Evolutionary conservation across 805 yeast genomes (phyloP).

Genomic region (Isabelozyma gotoi): DNA sequence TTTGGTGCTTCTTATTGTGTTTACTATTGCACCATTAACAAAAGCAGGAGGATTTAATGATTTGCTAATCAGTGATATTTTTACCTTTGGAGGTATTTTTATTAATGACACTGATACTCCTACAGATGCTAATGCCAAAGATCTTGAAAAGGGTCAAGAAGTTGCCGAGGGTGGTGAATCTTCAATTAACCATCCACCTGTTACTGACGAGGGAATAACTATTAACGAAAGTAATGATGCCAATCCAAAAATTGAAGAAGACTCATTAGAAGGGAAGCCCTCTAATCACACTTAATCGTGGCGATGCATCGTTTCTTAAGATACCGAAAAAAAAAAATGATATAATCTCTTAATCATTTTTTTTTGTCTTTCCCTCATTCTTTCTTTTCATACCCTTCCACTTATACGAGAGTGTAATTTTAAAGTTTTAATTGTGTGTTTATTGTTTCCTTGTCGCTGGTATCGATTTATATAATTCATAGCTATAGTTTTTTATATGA

Average conservation of each 20-base stretch:
- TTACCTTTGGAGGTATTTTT: background rate
- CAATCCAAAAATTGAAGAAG: background rate
- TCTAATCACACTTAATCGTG: background rate
- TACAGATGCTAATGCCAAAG: background rate
- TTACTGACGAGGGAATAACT: background rate
- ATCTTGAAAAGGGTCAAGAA: background rate
- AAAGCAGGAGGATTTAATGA: background rate
- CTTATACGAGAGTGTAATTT: background rate
- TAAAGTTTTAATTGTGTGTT: background rate
- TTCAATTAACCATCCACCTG: background rate
- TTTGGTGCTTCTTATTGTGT: constrained; percentile 13
- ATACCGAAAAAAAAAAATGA: background rate
- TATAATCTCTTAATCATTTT: background rate
- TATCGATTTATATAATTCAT: background rate
- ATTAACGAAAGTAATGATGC: background rate
- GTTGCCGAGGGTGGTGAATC: background rate
- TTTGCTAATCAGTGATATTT: background rate
- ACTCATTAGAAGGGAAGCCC: background rate
- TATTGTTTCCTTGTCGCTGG: background rate
- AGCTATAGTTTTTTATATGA: no score
- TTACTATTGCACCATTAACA: constrained; percentile 14
- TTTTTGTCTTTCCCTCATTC: background rate
- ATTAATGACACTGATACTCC: background rate
- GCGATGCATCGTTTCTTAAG: no score
- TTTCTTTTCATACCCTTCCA: background rate